phyloP scores from a whole-genome alignment of 1,284 basidiomycete species.

The Leccinum insigne region DNA sequence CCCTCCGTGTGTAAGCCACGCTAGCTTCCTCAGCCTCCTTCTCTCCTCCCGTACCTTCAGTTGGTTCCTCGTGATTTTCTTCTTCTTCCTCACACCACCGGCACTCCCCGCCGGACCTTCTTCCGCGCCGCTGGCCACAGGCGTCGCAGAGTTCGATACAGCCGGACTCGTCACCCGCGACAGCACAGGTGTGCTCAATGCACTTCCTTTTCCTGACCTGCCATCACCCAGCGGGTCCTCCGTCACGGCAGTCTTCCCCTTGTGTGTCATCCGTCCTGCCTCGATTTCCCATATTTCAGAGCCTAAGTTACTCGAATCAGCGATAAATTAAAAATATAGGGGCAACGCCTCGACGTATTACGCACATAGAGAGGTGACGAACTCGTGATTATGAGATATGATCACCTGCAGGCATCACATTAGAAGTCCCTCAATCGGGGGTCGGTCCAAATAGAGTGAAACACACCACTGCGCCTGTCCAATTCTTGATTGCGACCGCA shows the following conservation, averaged over 20 bases:
- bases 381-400: conserved; percentile 96
- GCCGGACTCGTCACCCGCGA: conserved; percentile 66
- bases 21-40: conserved; percentile 74
- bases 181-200: conserved; percentile 63
- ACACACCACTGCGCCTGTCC: conserved; percentile 89
- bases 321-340: conserved; percentile 12
- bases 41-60: conserved; percentile 87
- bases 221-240: conserved; percentile 71
- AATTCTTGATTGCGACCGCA: conserved; percentile 95
- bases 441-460: conserved; percentile 21
- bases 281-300: conserved; percentile 86
- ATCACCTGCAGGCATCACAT: conserved; percentile 63
- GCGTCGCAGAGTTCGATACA: conserved; percentile 63
- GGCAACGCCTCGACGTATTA: conserved; percentile 23
- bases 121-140: conserved; percentile 72
- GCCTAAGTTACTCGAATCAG: conserved; percentile 44
- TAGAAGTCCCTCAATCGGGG: conserved; percentile 20
- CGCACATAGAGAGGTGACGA: conserved; percentile 85
- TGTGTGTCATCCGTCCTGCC: conserved; percentile 78
- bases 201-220: conserved; percentile 70
- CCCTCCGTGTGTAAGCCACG: conserved; percentile 84
- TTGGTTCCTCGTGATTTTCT: conserved; percentile 91
- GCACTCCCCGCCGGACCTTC: conserved; percentile 46
- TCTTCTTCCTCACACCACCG: conserved; percentile 72
- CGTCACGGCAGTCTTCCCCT: conserved; percentile 84